phyloP scores from a whole-genome alignment of 805 yeast species.

The Lipomyces lipofer region DNA sequence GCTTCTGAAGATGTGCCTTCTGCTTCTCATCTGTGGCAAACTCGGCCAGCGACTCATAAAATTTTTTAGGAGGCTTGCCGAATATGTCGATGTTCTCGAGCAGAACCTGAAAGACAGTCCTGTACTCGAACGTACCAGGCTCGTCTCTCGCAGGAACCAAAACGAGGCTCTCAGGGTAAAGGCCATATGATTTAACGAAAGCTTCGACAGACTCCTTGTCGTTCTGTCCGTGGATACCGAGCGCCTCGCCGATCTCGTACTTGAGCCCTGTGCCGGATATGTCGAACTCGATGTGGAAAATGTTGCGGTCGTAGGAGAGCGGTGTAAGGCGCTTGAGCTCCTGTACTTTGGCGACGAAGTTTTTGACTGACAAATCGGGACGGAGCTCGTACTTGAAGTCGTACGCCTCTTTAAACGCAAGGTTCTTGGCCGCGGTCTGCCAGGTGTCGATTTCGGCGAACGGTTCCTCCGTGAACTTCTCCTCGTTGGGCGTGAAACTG shows the following conservation, averaged over 20 bases:
- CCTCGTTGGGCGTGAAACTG: conserved; percentile 64
- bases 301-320: conserved; percentile 82
- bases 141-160: conserved; percentile 71
- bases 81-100: conserved; percentile 80
- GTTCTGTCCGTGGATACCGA: conserved; percentile 93
- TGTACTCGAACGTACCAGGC: conserved; percentile 56
- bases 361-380: conserved; percentile 86
- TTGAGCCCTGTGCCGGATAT: conserved; percentile 85
- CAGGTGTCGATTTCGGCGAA: conserved; percentile 47
- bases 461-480: conserved; percentile 43
- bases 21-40: conserved; percentile 72
- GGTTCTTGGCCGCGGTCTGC: conserved; percentile 61
- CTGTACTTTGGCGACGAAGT: conserved; percentile 84
- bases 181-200: conserved; percentile 70
- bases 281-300: conserved; percentile 95
- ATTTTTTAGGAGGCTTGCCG: conserved; percentile 94
- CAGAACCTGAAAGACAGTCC: conserved; percentile 81
- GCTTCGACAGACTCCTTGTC: conserved; percentile 60
- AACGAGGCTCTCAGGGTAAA: conserved; percentile 66
- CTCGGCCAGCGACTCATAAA: conserved; percentile 77
- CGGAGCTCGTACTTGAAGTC: conserved; percentile 59
- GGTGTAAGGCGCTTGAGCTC: conserved; percentile 93
- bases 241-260: conserved; percentile 94
- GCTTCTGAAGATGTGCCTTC: conserved; percentile 56
- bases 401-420: conserved; percentile 82